These are phyloP conservation scores for Debaryomyces singareniensis DNA, from an alignment of 1,139 yeast species.

Conservation along the genomic window DNA sequence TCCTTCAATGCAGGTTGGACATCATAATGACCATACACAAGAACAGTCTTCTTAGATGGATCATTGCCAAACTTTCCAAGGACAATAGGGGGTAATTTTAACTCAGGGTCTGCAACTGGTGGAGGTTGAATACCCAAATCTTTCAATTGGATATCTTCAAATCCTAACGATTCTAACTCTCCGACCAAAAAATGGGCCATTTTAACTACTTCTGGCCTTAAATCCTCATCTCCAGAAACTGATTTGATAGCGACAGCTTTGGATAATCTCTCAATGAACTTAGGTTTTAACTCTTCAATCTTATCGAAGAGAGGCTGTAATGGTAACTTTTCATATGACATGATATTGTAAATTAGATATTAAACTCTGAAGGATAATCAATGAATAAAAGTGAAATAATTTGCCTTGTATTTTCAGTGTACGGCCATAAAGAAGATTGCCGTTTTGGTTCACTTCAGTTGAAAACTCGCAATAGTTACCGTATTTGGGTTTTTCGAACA, in stretches of 20 bases:
- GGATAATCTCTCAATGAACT: conserved; percentile 60
- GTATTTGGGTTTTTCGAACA: too few species aligned
- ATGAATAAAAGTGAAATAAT: too few species aligned
- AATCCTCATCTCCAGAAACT: conserved; percentile 82
- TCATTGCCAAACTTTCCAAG: conserved; percentile 82
- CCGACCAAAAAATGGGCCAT: conserved; percentile 78
- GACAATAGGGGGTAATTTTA: conserved; percentile 88
- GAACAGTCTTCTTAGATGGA: conserved; percentile 74
- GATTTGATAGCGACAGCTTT: conserved; percentile 91
- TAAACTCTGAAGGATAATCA: too few species aligned
- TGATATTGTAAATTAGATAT: too few species aligned
- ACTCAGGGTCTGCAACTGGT: conserved; percentile 56
- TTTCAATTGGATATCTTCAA: conserved; percentile 72
- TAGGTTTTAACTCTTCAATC: conserved; percentile 66
- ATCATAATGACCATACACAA: conserved; percentile 94
- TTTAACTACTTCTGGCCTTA: conserved; percentile 77
- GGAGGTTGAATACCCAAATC: conserved; percentile 89
- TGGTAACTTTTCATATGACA: conserved; percentile 35
- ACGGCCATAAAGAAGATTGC: too few species aligned
- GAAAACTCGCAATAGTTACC: too few species aligned
- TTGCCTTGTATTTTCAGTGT: too few species aligned
- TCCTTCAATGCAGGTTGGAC: conserved; percentile 92
- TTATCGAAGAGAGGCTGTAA: conserved; percentile 47
- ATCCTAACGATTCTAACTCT: conserved; percentile 69
- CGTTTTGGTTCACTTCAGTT: too few species aligned